phyloP scores from a whole-genome alignment of 2,329 filamentous ascomycete genomes.

The Fonsecaea erecta region DNA sequence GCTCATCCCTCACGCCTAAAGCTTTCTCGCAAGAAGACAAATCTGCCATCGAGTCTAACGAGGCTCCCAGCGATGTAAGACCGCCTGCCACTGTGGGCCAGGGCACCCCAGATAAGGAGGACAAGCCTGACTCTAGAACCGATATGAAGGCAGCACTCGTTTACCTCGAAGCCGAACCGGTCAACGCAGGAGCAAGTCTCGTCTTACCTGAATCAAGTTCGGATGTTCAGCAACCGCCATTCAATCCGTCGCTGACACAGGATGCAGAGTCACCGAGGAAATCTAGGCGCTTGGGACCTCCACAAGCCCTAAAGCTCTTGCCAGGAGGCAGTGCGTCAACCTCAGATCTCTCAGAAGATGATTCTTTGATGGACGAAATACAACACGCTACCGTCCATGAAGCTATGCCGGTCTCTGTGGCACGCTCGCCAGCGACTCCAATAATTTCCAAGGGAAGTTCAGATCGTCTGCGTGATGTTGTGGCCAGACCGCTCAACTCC shows the following conservation, averaged over 20 bases:
- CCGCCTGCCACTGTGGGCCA: slow-evolving; percentile 1
- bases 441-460: slow-evolving; percentile 54
- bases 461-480: slow-evolving; percentile 30
- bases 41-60: neutral
- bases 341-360: slow-evolving; percentile 68
- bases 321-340: slow-evolving; percentile 42
- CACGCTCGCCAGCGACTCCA: slow-evolving; percentile 80
- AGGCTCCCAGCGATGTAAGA: neutral
- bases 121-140: neutral
- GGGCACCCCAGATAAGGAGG: neutral
- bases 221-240: neutral
- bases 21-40: slow-evolving; percentile 27
- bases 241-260: neutral
- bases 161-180: slow-evolving; percentile 8
- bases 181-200: neutral
- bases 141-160: slow-evolving; percentile 6
- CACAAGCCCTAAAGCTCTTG: slow-evolving; percentile 27
- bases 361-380: slow-evolving; percentile 82
- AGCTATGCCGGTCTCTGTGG: slow-evolving; percentile 77
- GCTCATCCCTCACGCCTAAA: slow-evolving; percentile 36
- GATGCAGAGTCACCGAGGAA: neutral
- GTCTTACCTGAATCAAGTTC: neutral
- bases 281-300: slow-evolving; percentile 14
- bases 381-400: slow-evolving; percentile 80
- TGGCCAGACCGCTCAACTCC: slow-evolving; percentile 26